Evolutionary conservation across 2,329 filamentous ascomycete species (phyloP), one percentile per base, ranked within the genome.

Genomic region (Rachicladosporium sp.): DNA sequence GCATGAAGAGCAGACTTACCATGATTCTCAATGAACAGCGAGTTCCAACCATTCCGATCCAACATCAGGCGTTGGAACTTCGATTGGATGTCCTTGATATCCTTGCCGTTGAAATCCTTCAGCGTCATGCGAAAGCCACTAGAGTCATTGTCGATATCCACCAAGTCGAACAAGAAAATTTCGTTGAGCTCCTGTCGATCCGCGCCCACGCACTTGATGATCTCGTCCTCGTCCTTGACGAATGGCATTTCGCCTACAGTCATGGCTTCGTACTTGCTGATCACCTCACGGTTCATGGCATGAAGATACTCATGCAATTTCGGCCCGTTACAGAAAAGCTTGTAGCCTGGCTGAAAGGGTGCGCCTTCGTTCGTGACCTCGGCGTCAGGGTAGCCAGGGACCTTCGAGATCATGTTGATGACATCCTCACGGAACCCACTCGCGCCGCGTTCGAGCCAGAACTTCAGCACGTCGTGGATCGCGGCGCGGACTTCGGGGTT

Each of bases 191-290:
- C 64, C 27, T 60, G 56, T 31, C 56, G 46, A 11, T 59, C 46
- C 6, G 62, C 57, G 19, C 60, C 61, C 3, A 69, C 63, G 29
- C 63, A 61, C 21, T 56, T 58, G 12, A 68, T 48, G 7, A 68
- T 64, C 36, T 64, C 62, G 4, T 60, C 52, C 9, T 62, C 59
- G 43, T 69, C 63, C 6, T 59, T 57, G 10, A 68, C 64, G 37
- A 66, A 69, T 1, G 74, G 73, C 71, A 78, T 77, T 51, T 78
- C 74, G 13, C 74, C 74, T 0, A 77, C 73, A 7, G 73, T 74
- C 42, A 76, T 71, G 2, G 73, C 68, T 48, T 70, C 67, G 46
- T 76, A 76, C 39, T 74, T 65, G 35, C 66, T 65, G 2, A 78
- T 57, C 0, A 76, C 66, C 12, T 66, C 63, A 29, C 61, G 55